phyloP scores from a whole-genome alignment of 768 basidiomycete species.

The Symmetrospora coprosmae region DNA sequence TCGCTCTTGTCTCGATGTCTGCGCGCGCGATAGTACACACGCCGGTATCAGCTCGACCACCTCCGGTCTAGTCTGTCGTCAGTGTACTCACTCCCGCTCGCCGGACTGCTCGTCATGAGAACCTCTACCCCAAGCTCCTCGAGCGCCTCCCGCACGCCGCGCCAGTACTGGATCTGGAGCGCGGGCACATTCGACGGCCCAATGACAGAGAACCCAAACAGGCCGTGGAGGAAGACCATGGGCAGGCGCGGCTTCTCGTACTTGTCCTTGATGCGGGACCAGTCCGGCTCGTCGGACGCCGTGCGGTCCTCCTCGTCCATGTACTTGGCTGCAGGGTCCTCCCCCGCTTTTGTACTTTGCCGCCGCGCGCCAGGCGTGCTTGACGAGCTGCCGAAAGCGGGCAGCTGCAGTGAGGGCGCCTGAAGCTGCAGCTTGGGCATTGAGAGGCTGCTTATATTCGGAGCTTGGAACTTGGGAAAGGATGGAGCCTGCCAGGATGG shows the following conservation, averaged over 20 bases:
- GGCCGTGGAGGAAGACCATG: slow-evolving; percentile 18
- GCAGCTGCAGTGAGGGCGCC: too few species aligned
- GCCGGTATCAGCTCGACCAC: too few species aligned
- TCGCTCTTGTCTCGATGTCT: slow-evolving; percentile 71
- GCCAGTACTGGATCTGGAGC: slow-evolving; percentile 55
- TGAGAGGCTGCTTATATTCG: too few species aligned
- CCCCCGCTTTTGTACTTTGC: too few species aligned
- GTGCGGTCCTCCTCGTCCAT: slow-evolving; percentile 19
- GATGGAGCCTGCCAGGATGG: neutral
- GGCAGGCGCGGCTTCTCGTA: slow-evolving; percentile 14
- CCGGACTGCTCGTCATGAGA: slow-evolving; percentile 78
- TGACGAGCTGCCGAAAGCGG: too few species aligned
- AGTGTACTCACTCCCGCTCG: slow-evolving; percentile 24
- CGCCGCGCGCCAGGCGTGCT: too few species aligned
- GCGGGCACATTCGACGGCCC: neutral
- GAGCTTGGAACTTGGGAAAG: slow-evolving; percentile 1
- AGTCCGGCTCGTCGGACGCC: slow-evolving; percentile 2
- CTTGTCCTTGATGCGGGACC: slow-evolving; percentile 19
- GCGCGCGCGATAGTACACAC: slow-evolving; percentile 58
- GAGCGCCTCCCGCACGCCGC: slow-evolving; percentile 85
- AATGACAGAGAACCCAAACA: slow-evolving; percentile 5
- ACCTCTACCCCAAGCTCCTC: slow-evolving; percentile 78
- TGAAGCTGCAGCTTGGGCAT: too few species aligned
- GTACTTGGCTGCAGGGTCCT: slow-evolving; percentile 1
- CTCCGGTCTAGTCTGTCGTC: too few species aligned